Base-by-base conservation (phyloP, 1,284 basidiomycete species). In the Ustilago tritici region DNA sequence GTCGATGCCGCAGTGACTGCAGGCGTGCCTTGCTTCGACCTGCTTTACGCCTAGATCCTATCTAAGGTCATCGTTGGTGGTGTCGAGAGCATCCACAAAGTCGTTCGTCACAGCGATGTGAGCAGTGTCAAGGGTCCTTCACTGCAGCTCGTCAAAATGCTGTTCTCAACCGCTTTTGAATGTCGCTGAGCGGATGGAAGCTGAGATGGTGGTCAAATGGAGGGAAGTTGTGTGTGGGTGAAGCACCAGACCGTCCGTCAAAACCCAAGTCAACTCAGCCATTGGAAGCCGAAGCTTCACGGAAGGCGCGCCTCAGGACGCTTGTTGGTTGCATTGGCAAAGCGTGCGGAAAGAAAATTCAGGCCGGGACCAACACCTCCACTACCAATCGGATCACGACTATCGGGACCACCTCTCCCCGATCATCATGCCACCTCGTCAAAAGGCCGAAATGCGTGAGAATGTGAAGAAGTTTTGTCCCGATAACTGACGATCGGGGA, bases 331-430 rank as follows among this genome's bases (percentile, higher is more conserved):
- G 36, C 38, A 15, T 14, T 8, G n/a, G 38, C 52, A 54, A 23
- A 34, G 23, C 12, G 32, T 47, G 58, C 49, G 49, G n/a, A 4
- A 9, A 15, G 17, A 15, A 19, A 19, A 19, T 52, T 12, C 32
- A 23, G 10, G 23, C 56, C 32, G 32, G 10, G 23, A 60, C 38
- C 66, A 63, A 69, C 66, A 69, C 66, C 66, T 69, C 66, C 66
- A 63, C 66, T 46, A n/a, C 23, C 11, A 28, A 53, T 53, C 34
- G 50, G 46, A 2, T 23, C 8, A 10, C 12, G 4, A n/a, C 17
- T 23, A 35, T 53, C 32, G 50, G 28, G 5, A 56, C 5, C 40
- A 19, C 14, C 28, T 11, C 6, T 34, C 2, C 35, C 35, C 32
- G 35, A 55, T 55, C 38, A 4, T 53, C 31, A 12, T 15, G 57